Base-by-base conservation (phyloP, 768 basidiomycete genomes). In the Grammothele lineata region DNA sequence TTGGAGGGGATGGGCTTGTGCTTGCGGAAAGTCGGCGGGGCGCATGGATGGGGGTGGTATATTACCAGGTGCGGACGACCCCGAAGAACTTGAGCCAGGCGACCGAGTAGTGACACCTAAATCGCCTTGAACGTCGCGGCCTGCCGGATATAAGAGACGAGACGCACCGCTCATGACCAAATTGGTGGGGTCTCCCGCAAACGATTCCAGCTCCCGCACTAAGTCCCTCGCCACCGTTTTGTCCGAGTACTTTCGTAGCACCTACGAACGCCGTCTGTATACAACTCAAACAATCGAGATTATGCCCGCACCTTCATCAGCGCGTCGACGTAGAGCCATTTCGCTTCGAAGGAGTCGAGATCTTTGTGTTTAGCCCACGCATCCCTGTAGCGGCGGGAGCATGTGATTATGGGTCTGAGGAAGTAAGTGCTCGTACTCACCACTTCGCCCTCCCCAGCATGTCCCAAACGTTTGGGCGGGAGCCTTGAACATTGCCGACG, bases 331-430 rank as follows among this genome's bases (percentile, higher is more conserved):
- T 97, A 97, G 15, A 85, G 65, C 77, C 83, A 84, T 67, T 92
- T 94, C 2, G 94, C 92, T 59, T 94, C 87, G 43, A 76, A 76
- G 19, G 77, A 62, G 52, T 85, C 80, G 33, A 93, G 62, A 53
- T 92, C 91, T 55, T 83, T 86, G 62, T 94, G 91, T 63, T 93
- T 95, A 38, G 87, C 85, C 94, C 94, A 97, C 36, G 89, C 89
- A 70, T 94, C 92, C 91, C 92, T 93, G 25, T 21, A 47, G 30
- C 33, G 24, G 19, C 22, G 32, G 51, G 17, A 51, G 38, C 57
- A 58, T 50, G 58, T 57, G 58, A 57, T 58, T 51, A 2, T 43
- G 33, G 17, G 26, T 9, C 5, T 19, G 22, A n/a, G 12, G 2
- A n/a, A 12, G 15, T 8, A 18, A 22, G 15, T 24, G 30, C 11